phyloP scores from a whole-genome alignment of 345 rosid genomes.

The Moricandia arvensis region DNA sequence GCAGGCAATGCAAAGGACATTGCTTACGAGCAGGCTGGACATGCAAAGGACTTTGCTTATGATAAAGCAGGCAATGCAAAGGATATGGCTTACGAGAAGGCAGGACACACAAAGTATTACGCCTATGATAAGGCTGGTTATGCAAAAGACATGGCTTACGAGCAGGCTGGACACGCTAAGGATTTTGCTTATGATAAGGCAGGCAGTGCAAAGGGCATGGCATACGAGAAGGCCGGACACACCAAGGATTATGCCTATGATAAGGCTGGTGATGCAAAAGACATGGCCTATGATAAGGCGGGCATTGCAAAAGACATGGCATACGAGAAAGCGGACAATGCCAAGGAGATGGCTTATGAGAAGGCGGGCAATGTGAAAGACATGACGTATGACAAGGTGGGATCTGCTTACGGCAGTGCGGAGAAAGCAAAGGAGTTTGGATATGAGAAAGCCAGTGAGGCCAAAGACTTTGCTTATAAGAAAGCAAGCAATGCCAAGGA shows the following conservation, averaged over 20 bases:
- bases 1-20: conserved; percentile 11
- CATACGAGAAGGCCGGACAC: conserved; percentile 36
- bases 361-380: conserved; percentile 28
- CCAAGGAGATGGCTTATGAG: conserved; percentile 24
- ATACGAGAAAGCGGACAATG: conserved; percentile 35
- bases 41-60: background rate
- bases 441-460: conserved; percentile 25
- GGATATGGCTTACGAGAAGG: background rate
- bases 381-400: conserved; percentile 23
- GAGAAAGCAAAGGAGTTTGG: background rate
- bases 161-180: background rate
- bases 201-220: conserved; percentile 27
- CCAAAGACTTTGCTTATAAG: conserved; percentile 11
- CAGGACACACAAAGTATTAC: background rate
- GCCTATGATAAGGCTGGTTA: background rate
- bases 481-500: conserved; percentile 1
- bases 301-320: conserved; percentile 11
- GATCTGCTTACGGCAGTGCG: background rate
- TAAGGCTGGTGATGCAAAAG: conserved; percentile 31
- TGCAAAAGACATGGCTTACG: background rate
- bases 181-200: conserved; percentile 23
- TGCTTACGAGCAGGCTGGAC: conserved; percentile 2
- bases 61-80: background rate
- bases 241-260: conserved; percentile 30
- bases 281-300: background rate